Evolutionary conservation across 108 stramenopile species (phyloP).

Genomic region (Aurantiochytrium sp.): DNA sequence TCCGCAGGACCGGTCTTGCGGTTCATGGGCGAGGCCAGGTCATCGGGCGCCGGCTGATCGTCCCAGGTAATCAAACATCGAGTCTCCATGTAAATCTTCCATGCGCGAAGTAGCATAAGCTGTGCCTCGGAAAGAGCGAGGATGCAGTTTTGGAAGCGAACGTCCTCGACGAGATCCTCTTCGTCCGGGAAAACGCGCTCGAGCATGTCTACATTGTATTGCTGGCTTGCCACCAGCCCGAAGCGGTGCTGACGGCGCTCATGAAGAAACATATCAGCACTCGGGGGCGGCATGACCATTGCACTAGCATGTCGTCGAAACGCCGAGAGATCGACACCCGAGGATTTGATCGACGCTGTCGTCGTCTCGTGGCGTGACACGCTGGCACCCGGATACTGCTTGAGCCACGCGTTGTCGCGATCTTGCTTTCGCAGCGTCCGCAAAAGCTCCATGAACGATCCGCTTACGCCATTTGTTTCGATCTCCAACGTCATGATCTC

Average conservation of each 20-base stretch:
- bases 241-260: not conserved
- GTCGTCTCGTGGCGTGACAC: not conserved
- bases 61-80: conserved; percentile 5
- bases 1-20: not conserved
- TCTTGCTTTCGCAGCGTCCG: not conserved
- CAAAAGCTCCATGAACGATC: not conserved
- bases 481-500: conserved; percentile 1
- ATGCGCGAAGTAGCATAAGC: not conserved
- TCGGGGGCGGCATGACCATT: not conserved
- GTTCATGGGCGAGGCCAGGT: not conserved
- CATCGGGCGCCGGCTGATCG: not conserved
- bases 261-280: not conserved
- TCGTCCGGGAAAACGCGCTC: not conserved
- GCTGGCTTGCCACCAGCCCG: not conserved
- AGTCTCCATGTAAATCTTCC: not conserved
- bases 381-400: not conserved
- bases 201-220: not conserved
- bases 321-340: not conserved
- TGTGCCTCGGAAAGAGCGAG: not conserved
- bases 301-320: not conserved
- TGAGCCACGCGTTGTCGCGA: not conserved
- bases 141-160: not conserved
- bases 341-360: not conserved
- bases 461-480: not conserved
- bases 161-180: not conserved